A percentile compares a stretch with the other conserved stretches of the same genome.
Conservation (phyloP, 1,284 basidiomycete species). For the Pyrrhoderma noxium region DNA sequence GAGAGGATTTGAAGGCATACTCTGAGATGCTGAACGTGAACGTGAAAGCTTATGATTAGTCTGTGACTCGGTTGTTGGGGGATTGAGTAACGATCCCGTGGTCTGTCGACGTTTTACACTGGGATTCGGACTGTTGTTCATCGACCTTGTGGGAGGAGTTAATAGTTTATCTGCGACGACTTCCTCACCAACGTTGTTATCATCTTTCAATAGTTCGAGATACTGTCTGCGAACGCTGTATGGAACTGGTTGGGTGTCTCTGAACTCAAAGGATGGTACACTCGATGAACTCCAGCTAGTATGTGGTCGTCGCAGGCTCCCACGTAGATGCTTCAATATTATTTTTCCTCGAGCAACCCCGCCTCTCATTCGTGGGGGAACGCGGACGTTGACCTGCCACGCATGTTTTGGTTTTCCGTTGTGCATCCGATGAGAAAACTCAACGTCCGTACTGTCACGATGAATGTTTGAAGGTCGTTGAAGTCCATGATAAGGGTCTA, state of each 20-base stretch:
- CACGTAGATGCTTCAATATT: slow-evolving; percentile 1
- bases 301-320: neutral
- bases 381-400: slow-evolving; percentile 4
- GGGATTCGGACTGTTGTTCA: no score
- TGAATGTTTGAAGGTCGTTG: neutral
- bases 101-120: no score
- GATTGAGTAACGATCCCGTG: no score
- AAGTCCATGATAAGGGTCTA: slow-evolving; percentile 1
- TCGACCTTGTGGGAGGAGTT: no score
- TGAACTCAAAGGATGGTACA: slow-evolving; percentile 5
- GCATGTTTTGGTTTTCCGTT: neutral
- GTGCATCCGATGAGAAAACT: slow-evolving; percentile 4
- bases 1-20: neutral
- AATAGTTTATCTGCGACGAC: no score
- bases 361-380: neutral
- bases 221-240: slow-evolving; percentile 6
- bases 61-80: neutral
- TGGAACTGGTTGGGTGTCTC: slow-evolving; percentile 7
- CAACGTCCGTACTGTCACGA: slow-evolving; percentile 10
- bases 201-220: slow-evolving; percentile 1
- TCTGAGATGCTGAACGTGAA: neutral
- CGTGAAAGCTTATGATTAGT: slow-evolving; percentile 2
- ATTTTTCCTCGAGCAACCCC: slow-evolving; percentile 5
- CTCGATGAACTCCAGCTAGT: neutral
- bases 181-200: no score